These are phyloP conservation scores for Rhizodiscina lignyota DNA, from an alignment of 495 filamentous ascomycete genomes.

Conservation along the genomic window DNA sequence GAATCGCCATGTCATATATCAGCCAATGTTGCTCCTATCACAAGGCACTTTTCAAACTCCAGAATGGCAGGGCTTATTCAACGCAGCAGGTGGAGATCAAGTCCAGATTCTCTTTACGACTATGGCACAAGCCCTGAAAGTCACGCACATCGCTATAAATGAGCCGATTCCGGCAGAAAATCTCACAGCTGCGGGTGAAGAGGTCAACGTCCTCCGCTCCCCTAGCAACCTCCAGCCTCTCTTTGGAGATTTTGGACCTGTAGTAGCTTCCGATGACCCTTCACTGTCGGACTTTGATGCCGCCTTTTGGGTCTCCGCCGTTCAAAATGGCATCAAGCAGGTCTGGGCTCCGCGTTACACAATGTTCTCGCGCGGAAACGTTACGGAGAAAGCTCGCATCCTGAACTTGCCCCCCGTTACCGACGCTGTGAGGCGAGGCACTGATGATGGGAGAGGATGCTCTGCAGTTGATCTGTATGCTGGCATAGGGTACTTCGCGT, in stretches of 20 bases:
- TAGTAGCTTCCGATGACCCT: not conserved
- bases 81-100: not conserved
- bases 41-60: not conserved
- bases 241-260: constrained; percentile 49
- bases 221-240: constrained; percentile 45
- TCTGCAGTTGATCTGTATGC: constrained; percentile 73
- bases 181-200: not conserved
- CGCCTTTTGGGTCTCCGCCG: constrained; percentile 61
- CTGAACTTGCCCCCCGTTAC: constrained; percentile 29
- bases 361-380: constrained; percentile 83
- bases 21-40: not conserved
- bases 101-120: constrained; percentile 31
- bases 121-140: constrained; percentile 27
- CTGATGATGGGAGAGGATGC: constrained; percentile 5
- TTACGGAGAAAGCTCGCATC: constrained; percentile 73
- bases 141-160: constrained; percentile 61
- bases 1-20: constrained; percentile 2
- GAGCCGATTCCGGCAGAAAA: constrained; percentile 42
- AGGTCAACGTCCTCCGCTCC: constrained; percentile 44
- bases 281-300: constrained; percentile 8
- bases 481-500: constrained; percentile 85
- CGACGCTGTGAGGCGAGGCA: constrained; percentile 10
- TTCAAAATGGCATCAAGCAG: constrained; percentile 68
- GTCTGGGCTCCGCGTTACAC: constrained; percentile 75
- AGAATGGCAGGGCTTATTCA: not conserved